phyloP scores from a whole-genome alignment of 192 early-diverging fungal genomes.

The Rhizoclosmatium globosum region DNA sequence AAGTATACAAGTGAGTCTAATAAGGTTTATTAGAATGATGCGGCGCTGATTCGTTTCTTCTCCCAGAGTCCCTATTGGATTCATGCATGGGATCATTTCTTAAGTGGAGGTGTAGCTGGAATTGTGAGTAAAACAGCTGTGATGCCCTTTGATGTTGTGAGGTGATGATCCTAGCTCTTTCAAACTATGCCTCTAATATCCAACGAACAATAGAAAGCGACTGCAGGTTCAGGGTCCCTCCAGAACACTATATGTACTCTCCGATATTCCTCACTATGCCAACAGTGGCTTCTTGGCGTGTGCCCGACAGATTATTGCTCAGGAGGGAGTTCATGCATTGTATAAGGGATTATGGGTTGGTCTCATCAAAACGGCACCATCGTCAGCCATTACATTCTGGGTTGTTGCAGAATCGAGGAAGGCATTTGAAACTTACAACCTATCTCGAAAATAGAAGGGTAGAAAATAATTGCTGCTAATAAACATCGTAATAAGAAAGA shows the following conservation, averaged over 20 bases:
- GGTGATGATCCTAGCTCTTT: constrained; percentile 29
- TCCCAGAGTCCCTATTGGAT: not conserved
- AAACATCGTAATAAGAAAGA: not conserved
- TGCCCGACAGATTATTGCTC: constrained; percentile 67
- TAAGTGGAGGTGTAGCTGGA: constrained; percentile 83
- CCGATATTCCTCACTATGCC: constrained; percentile 71
- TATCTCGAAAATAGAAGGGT: not conserved
- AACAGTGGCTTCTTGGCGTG: constrained; percentile 61
- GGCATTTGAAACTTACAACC: constrained; percentile 1
- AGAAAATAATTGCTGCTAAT: not conserved
- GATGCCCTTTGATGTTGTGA: constrained; percentile 91
- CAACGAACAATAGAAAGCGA: constrained; percentile 42
- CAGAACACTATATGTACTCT: constrained; percentile 64
- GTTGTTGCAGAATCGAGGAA: constrained; percentile 52
- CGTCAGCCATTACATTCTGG: constrained; percentile 87
- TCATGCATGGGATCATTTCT: constrained; percentile 64
- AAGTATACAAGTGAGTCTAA: not conserved
- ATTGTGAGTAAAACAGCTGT: constrained; percentile 83
- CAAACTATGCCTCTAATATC: not conserved
- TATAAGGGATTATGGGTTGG: constrained; percentile 90
- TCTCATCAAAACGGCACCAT: constrained; percentile 86
- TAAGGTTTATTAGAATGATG: not conserved
- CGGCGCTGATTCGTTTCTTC: not conserved
- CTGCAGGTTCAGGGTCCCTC: constrained; percentile 78
- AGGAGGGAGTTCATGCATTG: constrained; percentile 84